Evolutionary conservation across 805 yeast species (phyloP).

Genomic region (Starmerella riodocensis): DNA sequence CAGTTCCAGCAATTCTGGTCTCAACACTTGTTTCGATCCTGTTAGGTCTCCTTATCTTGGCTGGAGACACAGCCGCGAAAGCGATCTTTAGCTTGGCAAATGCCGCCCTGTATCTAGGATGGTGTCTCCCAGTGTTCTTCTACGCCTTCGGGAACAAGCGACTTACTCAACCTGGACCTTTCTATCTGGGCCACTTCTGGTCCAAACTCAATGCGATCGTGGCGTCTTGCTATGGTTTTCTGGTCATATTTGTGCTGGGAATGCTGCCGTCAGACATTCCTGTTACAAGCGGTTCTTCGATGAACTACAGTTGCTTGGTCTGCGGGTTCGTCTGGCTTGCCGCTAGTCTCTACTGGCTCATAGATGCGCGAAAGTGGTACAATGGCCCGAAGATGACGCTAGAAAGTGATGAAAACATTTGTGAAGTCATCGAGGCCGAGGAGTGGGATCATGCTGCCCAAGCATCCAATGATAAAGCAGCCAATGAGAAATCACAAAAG

Average conservation of each 20-base stretch:
- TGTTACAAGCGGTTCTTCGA: constrained; percentile 28
- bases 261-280: constrained; percentile 45
- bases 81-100: constrained; percentile 57
- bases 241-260: constrained; percentile 38
- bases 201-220: constrained; percentile 36
- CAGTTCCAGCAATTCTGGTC: constrained; percentile 49
- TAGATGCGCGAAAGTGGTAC: constrained; percentile 42
- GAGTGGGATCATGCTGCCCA: constrained; percentile 8
- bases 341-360: constrained; percentile 38
- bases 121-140: constrained; percentile 48
- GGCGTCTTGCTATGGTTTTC: constrained; percentile 39
- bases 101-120: constrained; percentile 49
- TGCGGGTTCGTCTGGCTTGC: constrained; percentile 48
- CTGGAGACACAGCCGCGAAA: constrained; percentile 46
- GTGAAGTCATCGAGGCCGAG: constrained; percentile 15
- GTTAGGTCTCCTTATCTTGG: constrained; percentile 46
- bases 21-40: constrained; percentile 38
- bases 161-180: constrained; percentile 52
- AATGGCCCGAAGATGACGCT: constrained; percentile 38
- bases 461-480: not conserved
- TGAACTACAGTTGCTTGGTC: constrained; percentile 61
- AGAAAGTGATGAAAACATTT: constrained; percentile 5
- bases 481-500: not conserved
- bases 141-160: constrained; percentile 36
- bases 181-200: constrained; percentile 41